Evolutionary conservation across 2,329 filamentous ascomycete genomes (phyloP).

Genomic region (Verticillium longisporum): DNA sequence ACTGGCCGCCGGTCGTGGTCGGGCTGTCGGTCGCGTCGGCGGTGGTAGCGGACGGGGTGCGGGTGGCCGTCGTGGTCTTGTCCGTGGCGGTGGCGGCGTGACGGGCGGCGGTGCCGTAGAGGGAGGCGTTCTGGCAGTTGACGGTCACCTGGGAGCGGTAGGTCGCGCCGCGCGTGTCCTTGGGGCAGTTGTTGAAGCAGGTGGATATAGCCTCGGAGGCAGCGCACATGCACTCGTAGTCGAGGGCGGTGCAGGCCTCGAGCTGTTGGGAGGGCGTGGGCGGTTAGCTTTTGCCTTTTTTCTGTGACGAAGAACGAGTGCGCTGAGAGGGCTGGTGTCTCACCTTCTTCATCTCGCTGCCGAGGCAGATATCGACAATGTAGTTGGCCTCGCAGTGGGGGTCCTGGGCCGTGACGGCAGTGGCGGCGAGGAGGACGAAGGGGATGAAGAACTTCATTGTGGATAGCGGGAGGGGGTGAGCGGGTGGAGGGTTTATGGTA

Average conservation of each 20-base stretch:
- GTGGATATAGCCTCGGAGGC: constrained; percentile 36
- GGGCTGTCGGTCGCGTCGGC: constrained; percentile 15
- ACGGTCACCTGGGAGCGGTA: constrained; percentile 30
- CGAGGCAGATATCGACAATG: constrained; percentile 39
- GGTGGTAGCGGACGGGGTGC: constrained; percentile 13
- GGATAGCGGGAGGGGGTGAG: no score
- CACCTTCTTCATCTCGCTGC: constrained; percentile 30
- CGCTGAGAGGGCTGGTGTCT: no score
- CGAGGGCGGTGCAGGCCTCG: constrained; percentile 26
- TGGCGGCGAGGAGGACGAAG: constrained; percentile 27
- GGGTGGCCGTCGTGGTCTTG: no score
- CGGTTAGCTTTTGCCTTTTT: no score
- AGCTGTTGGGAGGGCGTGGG: constrained; percentile 17
- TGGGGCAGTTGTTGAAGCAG: constrained; percentile 52
- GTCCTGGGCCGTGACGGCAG: constrained; percentile 19
- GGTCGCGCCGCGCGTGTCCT: constrained; percentile 29
- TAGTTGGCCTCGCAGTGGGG: constrained; percentile 34
- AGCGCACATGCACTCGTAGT: constrained; percentile 41
- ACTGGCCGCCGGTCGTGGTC: constrained; percentile 4
- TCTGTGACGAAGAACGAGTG: no score
- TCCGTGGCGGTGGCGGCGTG: constrained; percentile 15
- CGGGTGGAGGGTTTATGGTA: background rate
- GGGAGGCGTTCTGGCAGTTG: constrained; percentile 38
- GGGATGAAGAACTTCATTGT: constrained; percentile 40
- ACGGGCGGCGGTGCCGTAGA: constrained; percentile 27